Conservation (phyloP, 2,329 filamentous ascomycete species). For the Colletotrichum cuscutae region DNA sequence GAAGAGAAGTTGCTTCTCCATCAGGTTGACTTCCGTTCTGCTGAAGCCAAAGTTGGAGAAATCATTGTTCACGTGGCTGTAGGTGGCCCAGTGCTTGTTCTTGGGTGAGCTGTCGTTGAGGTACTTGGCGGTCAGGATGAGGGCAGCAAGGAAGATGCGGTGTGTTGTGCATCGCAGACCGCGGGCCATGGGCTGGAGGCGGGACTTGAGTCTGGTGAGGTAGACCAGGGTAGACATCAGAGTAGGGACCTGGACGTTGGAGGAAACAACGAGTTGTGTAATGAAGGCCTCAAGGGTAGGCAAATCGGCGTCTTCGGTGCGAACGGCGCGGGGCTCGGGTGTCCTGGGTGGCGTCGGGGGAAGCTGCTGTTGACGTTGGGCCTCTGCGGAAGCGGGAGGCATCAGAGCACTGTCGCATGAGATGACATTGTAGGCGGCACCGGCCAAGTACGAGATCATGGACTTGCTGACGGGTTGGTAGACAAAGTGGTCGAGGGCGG, state of each 20-base stretch:
- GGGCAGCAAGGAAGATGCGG: conserved; percentile 92
- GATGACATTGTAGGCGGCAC: conserved; percentile 81
- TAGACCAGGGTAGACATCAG: conserved; percentile 98
- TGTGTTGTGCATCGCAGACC: conserved; percentile 97
- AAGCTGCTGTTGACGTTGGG: conserved; percentile 46
- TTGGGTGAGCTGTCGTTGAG: conserved; percentile 98
- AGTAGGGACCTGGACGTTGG: conserved; percentile 96
- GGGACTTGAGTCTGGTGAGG: conserved; percentile 83
- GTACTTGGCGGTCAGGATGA: conserved; percentile 93
- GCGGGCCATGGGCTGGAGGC: conserved; percentile 93
- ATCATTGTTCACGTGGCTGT: conserved; percentile 80
- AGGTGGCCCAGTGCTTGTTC: conserved; percentile 99
- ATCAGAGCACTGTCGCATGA: conserved; percentile 75
- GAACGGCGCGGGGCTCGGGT: conserved; percentile 55
- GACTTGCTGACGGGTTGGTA: conserved; percentile 78
- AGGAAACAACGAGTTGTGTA: conserved; percentile 86
- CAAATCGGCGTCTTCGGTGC: conserved; percentile 64
- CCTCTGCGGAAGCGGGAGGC: conserved; percentile 53
- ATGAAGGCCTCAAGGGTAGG: conserved; percentile 93
- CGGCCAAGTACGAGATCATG: conserved; percentile 82
- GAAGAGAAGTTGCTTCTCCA: conserved; percentile 98
- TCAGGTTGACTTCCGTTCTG: conserved; percentile 95
- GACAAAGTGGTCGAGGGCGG: conserved; percentile 83
- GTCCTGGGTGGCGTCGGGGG: conserved; percentile 63
- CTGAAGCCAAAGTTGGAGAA: conserved; percentile 85